Percentiles rank a stretch among this genome's conserved stretches.
These are phyloP conservation scores for Pyrenula massariospora DNA, from an alignment of 495 filamentous ascomycete species.

Conservation along the genomic window DNA sequence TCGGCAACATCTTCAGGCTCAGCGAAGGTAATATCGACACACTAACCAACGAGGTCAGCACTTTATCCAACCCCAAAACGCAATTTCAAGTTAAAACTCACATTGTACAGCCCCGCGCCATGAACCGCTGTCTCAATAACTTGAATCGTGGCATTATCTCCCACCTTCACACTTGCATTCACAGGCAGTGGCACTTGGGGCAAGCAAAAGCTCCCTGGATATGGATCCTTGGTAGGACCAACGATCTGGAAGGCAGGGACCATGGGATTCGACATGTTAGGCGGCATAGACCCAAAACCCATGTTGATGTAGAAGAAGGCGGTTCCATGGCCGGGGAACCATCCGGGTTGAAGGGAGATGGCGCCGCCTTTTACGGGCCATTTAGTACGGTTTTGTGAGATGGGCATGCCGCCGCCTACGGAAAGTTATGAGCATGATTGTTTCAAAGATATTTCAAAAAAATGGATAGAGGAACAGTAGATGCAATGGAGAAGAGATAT, in stretches of 20 bases:
- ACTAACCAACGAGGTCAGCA: no score
- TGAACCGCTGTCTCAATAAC: conserved; percentile 81
- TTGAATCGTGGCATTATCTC: conserved; percentile 91
- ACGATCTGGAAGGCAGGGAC: conserved; percentile 73
- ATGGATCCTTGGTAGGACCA: conserved; percentile 71
- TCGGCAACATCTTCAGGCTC: conserved; percentile 58
- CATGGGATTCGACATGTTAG: conserved; percentile 86
- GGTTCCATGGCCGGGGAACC: conserved; percentile 83
- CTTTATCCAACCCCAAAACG: no score
- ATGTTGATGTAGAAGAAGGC: conserved; percentile 92
- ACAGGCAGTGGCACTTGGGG: conserved; percentile 81
- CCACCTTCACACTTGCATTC: conserved; percentile 57
- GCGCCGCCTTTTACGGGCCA: conserved; percentile 87
- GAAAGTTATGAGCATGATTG: neutral
- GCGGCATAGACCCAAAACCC: conserved; percentile 69
- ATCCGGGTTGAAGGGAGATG: conserved; percentile 79
- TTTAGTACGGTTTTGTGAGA: conserved; percentile 72
- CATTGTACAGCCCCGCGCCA: conserved; percentile 83
- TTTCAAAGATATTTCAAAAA: no score
- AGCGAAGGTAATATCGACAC: conserved; percentile 80
- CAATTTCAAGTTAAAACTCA: conserved; percentile 34
- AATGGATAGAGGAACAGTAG: no score
- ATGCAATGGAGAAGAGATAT: neutral
- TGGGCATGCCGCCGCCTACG: conserved; percentile 73
- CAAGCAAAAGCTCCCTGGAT: conserved; percentile 78